Evolutionary conservation across 139 green algal species (phyloP).

Genomic region (Coelastrella sp.): DNA sequence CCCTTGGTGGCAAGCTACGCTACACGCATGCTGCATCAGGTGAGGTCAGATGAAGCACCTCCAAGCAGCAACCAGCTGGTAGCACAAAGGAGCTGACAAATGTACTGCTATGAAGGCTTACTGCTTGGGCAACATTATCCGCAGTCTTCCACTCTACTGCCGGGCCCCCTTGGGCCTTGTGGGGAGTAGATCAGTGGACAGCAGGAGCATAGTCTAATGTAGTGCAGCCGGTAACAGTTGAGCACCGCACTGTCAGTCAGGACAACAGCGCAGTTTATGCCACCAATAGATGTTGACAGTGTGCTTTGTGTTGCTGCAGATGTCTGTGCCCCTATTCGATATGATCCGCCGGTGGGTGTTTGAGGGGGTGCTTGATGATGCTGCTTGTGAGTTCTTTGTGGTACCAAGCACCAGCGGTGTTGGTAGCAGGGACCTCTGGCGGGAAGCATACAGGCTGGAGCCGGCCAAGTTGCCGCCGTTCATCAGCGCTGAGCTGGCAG

Average conservation of each 20-base stretch:
- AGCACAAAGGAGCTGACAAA: neutral
- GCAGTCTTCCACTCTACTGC: too few species aligned
- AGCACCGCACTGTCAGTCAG: neutral
- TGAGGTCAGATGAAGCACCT: constrained; percentile 46
- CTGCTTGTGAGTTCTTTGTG: constrained; percentile 90
- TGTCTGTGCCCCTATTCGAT: constrained; percentile 86
- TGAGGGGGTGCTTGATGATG: constrained; percentile 84
- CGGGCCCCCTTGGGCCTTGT: too few species aligned
- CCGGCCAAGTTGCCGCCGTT: constrained; percentile 68
- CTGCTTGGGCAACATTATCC: too few species aligned
- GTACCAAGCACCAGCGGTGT: constrained; percentile 13
- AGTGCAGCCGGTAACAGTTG: too few species aligned
- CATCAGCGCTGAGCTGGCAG: constrained; percentile 68
- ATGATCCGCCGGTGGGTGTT: constrained; percentile 90
- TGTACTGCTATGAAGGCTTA: neutral
- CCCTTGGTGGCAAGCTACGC: constrained; percentile 70
- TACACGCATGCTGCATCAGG: constrained; percentile 70
- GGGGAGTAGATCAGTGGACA: too few species aligned
- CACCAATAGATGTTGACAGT: neutral
- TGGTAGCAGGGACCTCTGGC: constrained; percentile 66
- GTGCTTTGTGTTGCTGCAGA: constrained; percentile 20
- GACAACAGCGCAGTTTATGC: neutral
- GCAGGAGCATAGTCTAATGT: too few species aligned
- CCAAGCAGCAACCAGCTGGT: neutral
- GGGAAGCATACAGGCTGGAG: constrained; percentile 71